phyloP scores from a whole-genome alignment of 768 basidiomycete genomes.

The Arthromyces matolae region DNA sequence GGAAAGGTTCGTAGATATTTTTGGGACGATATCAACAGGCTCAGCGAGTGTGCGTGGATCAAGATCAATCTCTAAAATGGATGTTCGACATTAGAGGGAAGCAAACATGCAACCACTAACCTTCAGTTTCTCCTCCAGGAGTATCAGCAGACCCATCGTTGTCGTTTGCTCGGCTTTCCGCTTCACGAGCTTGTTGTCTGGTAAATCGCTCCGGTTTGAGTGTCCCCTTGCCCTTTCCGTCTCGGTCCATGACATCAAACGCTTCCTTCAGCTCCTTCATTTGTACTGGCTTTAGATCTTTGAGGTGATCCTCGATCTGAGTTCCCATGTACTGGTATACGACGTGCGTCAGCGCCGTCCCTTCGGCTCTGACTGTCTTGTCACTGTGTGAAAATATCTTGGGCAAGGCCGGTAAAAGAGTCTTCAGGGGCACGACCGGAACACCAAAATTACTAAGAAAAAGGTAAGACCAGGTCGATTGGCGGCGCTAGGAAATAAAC shows the following conservation, averaged over 20 bases:
- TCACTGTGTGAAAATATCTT: slow-evolving; percentile 95
- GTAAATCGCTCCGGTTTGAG: slow-evolving; percentile 80
- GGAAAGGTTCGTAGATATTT: slow-evolving; percentile 74
- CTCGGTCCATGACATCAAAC: slow-evolving; percentile 79
- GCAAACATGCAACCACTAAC: slow-evolving; percentile 28
- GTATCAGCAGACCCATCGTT: slow-evolving; percentile 29
- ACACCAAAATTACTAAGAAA: slow-evolving; percentile 70
- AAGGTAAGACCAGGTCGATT: too few species aligned
- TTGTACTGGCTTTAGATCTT: slow-evolving; percentile 94
- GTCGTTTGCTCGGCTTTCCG: slow-evolving; percentile 41
- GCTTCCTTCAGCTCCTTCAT: slow-evolving; percentile 92
- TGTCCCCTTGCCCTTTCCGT: slow-evolving; percentile 80
- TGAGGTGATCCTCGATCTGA: slow-evolving; percentile 78
- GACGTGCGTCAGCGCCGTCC: slow-evolving; percentile 65
- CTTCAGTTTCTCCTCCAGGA: slow-evolving; percentile 39
- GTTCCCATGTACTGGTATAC: slow-evolving; percentile 86
- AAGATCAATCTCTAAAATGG: slow-evolving; percentile 43
- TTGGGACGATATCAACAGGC: slow-evolving; percentile 71
- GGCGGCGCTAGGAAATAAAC: too few species aligned
- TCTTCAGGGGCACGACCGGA: slow-evolving; percentile 68
- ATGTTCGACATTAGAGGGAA: slow-evolving; percentile 10
- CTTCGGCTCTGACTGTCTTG: slow-evolving; percentile 93
- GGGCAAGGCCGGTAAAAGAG: slow-evolving; percentile 83
- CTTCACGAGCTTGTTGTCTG: slow-evolving; percentile 70
- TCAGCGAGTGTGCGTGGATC: slow-evolving; percentile 83